A percentile compares a stretch with the other conserved stretches of the same genome.
phyloP scores from a whole-genome alignment of 2,329 filamentous ascomycete genomes.

The Fusarium heterosporum region DNA sequence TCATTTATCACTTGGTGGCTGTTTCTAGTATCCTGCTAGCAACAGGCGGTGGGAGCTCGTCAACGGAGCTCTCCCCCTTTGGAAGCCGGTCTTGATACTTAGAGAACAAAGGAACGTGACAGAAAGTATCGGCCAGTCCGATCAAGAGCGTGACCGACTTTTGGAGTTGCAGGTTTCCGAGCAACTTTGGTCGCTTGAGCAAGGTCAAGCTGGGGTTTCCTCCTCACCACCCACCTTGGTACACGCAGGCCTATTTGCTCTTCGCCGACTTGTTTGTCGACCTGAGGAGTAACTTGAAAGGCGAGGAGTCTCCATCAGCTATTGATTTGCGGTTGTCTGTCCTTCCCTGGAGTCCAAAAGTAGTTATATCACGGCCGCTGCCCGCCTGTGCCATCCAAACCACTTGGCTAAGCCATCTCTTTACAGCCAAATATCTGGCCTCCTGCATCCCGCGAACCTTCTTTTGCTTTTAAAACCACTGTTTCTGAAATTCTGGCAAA shows the following conservation, averaged over 20 bases:
- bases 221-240: slow-evolving; percentile 37
- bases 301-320: slow-evolving; percentile 39
- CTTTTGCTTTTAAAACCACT: slow-evolving; percentile 5
- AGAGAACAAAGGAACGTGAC: slow-evolving; percentile 42
- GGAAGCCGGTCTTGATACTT: slow-evolving; percentile 28
- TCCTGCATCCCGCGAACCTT: slow-evolving; percentile 23
- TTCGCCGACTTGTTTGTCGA: slow-evolving; percentile 47
- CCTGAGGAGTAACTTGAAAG: slow-evolving; percentile 41
- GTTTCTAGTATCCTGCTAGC: slow-evolving; percentile 33
- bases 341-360: slow-evolving; percentile 41
- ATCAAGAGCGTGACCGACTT: slow-evolving; percentile 41
- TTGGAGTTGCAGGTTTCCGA: slow-evolving; percentile 37
- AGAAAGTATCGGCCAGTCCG: slow-evolving; percentile 25
- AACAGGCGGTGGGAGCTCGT: slow-evolving; percentile 45
- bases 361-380: slow-evolving; percentile 47
- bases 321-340: slow-evolving; percentile 40
- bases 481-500: slow-evolving; percentile 29
- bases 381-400: slow-evolving; percentile 45
- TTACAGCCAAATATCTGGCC: slow-evolving; percentile 20
- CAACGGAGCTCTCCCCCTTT: slow-evolving; percentile 34
- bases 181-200: slow-evolving; percentile 30
- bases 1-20: slow-evolving; percentile 49
- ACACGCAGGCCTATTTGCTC: slow-evolving; percentile 35
- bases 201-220: slow-evolving; percentile 32
- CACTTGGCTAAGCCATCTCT: slow-evolving; percentile 35